A percentile compares a stretch with the other conserved stretches of the same genome.
Conservation (phyloP, 768 basidiomycete species). For the Tulasnella sp. region DNA sequence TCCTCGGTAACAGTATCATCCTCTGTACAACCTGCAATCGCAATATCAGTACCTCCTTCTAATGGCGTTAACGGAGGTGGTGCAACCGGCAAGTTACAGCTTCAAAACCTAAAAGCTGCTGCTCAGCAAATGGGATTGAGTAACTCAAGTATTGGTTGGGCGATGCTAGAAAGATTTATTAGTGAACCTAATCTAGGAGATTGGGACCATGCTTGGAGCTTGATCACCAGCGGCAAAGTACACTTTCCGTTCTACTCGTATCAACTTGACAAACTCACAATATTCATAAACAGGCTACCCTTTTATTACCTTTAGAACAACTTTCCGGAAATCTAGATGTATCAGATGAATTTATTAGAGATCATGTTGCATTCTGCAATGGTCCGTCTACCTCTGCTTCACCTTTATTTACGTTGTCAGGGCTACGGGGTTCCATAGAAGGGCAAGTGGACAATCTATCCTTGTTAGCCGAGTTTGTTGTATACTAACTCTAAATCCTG, state of each 20-base stretch:
- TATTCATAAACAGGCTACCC: constrained; percentile 43
- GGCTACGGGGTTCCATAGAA: constrained; percentile 57
- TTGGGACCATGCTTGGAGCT: constrained; percentile 58
- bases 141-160: constrained; percentile 54
- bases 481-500: neutral
- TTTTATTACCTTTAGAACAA: constrained; percentile 64
- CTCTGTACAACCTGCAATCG: constrained; percentile 29
- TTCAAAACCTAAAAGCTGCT: constrained; percentile 60
- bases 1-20: constrained; percentile 35
- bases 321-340: constrained; percentile 40
- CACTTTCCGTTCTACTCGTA: constrained; percentile 18
- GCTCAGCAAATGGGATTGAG: constrained; percentile 58
- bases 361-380: constrained; percentile 66
- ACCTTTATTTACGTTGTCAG: constrained; percentile 65
- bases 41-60: constrained; percentile 31
- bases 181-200: constrained; percentile 38
- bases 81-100: constrained; percentile 54
- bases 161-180: constrained; percentile 56
- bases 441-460: constrained; percentile 48
- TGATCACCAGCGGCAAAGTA: constrained; percentile 55
- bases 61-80: constrained; percentile 33
- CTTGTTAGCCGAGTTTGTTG: neutral
- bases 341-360: constrained; percentile 63
- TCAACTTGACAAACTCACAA: neutral
- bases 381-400: constrained; percentile 31